phyloP scores from a whole-genome alignment of 1,284 basidiomycete genomes.

The Apiotrichum laibachii region DNA sequence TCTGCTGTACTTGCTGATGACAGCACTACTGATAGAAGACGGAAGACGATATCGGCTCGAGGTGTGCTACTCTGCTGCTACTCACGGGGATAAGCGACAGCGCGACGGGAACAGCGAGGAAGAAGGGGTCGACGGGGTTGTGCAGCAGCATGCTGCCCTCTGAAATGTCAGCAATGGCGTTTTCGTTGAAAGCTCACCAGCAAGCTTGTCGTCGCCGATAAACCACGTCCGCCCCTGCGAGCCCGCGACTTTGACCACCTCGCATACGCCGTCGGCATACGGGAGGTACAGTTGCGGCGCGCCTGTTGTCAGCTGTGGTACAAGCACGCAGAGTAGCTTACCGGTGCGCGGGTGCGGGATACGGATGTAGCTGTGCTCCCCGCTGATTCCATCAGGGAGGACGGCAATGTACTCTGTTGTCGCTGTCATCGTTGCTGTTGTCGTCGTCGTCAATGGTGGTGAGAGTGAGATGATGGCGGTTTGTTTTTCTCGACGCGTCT shows the following conservation, averaged over 20 bases:
- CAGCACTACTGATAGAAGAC: too few relatives aligned
- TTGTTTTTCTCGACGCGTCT: too few relatives aligned
- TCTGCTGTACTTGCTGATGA: too few relatives aligned
- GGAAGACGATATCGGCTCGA: too few relatives aligned
- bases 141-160: slow-evolving; percentile 42
- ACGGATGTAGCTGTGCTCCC: slow-evolving; percentile 37
- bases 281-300: slow-evolving; percentile 43
- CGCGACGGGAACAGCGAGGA: slow-evolving; percentile 42
- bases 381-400: slow-evolving; percentile 31
- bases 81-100: slow-evolving; percentile 32
- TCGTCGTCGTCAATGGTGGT: neutral
- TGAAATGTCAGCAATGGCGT: slow-evolving; percentile 12
- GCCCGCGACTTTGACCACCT: slow-evolving; percentile 38
- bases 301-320: slow-evolving; percentile 22
- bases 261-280: slow-evolving; percentile 24
- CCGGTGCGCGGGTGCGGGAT: slow-evolving; percentile 48
- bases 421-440: neutral
- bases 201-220: slow-evolving; percentile 36
- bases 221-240: slow-evolving; percentile 44
- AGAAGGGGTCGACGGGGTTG: slow-evolving; percentile 42
- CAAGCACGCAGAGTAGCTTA: slow-evolving; percentile 8
- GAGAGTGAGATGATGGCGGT: neutral
- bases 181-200: slow-evolving; percentile 26
- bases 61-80: neutral
- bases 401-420: slow-evolving; percentile 34